Percentiles rank a stretch among this genome's conserved stretches.
Conservation (phyloP, 129 eudicot genomes). For the Flaveria robusta region DNA sequence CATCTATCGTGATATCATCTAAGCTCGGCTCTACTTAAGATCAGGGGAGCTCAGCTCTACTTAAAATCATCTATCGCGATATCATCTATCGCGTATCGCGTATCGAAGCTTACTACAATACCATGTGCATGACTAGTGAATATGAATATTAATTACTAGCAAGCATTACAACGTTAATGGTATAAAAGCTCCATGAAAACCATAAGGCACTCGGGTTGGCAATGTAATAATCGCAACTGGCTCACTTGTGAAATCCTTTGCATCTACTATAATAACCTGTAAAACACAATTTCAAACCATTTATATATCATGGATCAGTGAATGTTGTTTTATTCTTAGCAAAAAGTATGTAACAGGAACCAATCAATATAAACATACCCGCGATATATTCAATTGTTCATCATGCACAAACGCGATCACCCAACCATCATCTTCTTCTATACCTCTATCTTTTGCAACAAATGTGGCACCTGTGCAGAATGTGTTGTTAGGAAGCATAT, state of each 20-base stretch:
- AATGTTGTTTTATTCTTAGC: background rate
- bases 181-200: constrained; percentile 68
- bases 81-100: no score
- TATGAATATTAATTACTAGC: background rate
- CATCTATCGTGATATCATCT: no score
- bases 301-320: background rate
- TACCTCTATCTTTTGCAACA: constrained; percentile 43
- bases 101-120: no score
- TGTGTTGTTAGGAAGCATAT: constrained; percentile 44
- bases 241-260: constrained; percentile 42
- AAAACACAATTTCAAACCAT: constrained; percentile 7
- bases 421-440: constrained; percentile 66
- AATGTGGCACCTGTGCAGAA: constrained; percentile 57
- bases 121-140: background rate
- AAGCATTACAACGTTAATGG: constrained; percentile 9
- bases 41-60: no score
- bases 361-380: constrained; percentile 22
- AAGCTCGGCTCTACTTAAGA: no score
- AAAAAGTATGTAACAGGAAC: background rate
- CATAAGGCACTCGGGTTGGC: constrained; percentile 57
- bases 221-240: constrained; percentile 44
- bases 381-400: constrained; percentile 39
- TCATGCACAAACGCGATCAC: constrained; percentile 47
- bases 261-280: constrained; percentile 47
- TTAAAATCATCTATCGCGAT: no score